A percentile compares a stretch with the other conserved stretches of the same genome.
Conservation (phyloP, 1,284 basidiomycete species). For the Chalciporus sp. region DNA sequence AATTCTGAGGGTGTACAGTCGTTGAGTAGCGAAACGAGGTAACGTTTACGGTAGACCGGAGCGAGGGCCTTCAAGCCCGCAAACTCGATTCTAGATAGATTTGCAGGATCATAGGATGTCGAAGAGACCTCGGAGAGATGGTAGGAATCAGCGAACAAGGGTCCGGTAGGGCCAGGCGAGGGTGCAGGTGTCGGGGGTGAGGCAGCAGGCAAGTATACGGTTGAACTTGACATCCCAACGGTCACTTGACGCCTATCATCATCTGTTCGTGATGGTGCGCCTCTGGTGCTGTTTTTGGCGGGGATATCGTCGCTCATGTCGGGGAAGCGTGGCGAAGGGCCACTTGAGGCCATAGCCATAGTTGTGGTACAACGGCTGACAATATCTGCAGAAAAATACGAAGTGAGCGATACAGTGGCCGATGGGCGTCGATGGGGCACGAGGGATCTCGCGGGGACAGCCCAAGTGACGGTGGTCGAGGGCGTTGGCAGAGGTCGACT, state of each 20-base stretch:
- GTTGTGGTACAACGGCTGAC: background rate
- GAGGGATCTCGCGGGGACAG: conserved; percentile 1
- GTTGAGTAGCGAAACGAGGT: conserved; percentile 64
- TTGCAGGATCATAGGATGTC: conserved; percentile 30
- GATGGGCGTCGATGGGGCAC: conserved; percentile 4
- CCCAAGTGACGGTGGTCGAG: conserved; percentile 3
- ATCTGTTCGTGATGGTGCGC: conserved; percentile 10
- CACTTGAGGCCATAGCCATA: conserved; percentile 24
- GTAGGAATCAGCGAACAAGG: conserved; percentile 23
- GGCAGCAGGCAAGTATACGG: conserved; percentile 58
- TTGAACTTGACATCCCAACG: conserved; percentile 23
- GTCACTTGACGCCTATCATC: conserved; percentile 23
- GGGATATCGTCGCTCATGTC: conserved; percentile 16
- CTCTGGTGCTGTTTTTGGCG: conserved; percentile 7
- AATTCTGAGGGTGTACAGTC: conserved; percentile 78
- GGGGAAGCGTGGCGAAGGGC: background rate
- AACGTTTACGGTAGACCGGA: conserved; percentile 53
- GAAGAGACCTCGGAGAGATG: conserved; percentile 16
- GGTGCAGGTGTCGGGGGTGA: conserved; percentile 73
- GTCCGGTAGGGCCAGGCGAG: conserved; percentile 48
- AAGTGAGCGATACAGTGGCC: background rate
- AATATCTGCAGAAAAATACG: background rate
- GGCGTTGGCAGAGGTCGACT: conserved; percentile 4
- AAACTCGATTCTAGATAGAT: conserved; percentile 39
- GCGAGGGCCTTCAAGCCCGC: conserved; percentile 37